Base-by-base conservation (phyloP, 2,329 filamentous ascomycete genomes). In the Cercospora sp. region DNA sequence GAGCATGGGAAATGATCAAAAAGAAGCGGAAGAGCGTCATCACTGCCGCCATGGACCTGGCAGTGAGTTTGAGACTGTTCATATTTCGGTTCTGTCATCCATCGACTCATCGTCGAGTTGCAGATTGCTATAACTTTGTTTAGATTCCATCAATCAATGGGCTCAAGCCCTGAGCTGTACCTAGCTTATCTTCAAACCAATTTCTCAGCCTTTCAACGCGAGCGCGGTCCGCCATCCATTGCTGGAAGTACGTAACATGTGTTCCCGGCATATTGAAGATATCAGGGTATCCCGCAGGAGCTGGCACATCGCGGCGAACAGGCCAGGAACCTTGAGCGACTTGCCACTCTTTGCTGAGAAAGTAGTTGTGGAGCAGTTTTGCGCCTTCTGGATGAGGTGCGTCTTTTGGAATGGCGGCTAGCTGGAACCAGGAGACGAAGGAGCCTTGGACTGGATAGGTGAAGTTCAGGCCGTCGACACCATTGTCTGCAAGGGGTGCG, bases 1-100 rank as follows among this genome's bases (percentile, higher is more conserved):
- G 64, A 65, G 57, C 64, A 65, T 53, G 64, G 64, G 5, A 65
- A 51, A 53, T 61, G 64, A 65, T 16, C n/a, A 1, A n/a, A 5
- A 30, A 59, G 16, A 18, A 36, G 13, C 30, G 8, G 28, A 5
- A 13, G 30, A 36, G 31, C 3, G n/a, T 4, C 5, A 13, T 5
- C 10, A 12, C 48, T 55, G 48, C 48, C 23, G 23, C 48, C 23
- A 55, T 13, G 48, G n/a, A 28, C 6, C 23, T 16, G 48, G 48
- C 23, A 55, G 23, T 55, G 48, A 16, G 23, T 55, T 26, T 4
- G 16, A 30, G 16, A 28, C 16, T 53, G 48, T 55, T 30, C 48
- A 28, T 30, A 55, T 55, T 26, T 42, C 23, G 23, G 26, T 55
- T 26, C 4, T 16, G 8, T 55, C 23, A 28, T 6, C 16, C 16